Evolutionary conservation across 192 early-diverging fungal species (phyloP).

Genomic region (Obelidium mucronatum): DNA sequence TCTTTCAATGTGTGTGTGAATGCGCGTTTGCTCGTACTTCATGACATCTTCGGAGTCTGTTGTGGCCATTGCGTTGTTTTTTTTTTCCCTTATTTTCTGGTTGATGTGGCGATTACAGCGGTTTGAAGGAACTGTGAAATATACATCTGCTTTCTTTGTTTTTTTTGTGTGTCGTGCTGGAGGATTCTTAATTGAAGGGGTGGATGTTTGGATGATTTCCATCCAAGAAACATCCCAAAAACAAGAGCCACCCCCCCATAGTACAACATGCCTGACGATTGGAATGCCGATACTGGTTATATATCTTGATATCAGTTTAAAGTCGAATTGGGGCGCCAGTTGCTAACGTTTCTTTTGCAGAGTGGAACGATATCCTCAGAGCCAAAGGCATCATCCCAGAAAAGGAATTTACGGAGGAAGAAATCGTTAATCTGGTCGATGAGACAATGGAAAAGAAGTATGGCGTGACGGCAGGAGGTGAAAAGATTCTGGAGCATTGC

Average conservation of each 20-base stretch:
- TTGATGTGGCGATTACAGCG: too few relatives aligned
- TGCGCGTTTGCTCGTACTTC: constrained; percentile 10
- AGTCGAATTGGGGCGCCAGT: neutral
- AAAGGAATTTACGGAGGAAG: constrained; percentile 79
- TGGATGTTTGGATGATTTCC: neutral
- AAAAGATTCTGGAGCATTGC: constrained; percentile 68
- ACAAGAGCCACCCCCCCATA: neutral
- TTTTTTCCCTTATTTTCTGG: neutral
- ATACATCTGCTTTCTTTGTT: too few relatives aligned
- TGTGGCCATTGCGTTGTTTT: constrained; percentile 5
- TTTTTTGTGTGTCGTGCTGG: too few relatives aligned
- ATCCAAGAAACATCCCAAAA: neutral
- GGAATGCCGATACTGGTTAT: constrained; percentile 27
- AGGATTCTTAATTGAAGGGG: too few relatives aligned
- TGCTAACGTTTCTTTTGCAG: constrained; percentile 23
- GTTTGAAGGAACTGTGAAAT: too few relatives aligned
- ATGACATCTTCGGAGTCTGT: constrained; percentile 21
- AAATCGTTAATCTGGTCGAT: constrained; percentile 76
- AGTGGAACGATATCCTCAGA: constrained; percentile 94
- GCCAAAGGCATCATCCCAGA: constrained; percentile 88
- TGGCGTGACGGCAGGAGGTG: constrained; percentile 43
- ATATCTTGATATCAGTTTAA: neutral
- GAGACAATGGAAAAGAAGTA: constrained; percentile 69
- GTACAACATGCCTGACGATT: constrained; percentile 27
- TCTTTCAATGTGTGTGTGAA: neutral